phyloP scores from a whole-genome alignment of 192 early-diverging fungal species.

The Dissophora ornata region DNA sequence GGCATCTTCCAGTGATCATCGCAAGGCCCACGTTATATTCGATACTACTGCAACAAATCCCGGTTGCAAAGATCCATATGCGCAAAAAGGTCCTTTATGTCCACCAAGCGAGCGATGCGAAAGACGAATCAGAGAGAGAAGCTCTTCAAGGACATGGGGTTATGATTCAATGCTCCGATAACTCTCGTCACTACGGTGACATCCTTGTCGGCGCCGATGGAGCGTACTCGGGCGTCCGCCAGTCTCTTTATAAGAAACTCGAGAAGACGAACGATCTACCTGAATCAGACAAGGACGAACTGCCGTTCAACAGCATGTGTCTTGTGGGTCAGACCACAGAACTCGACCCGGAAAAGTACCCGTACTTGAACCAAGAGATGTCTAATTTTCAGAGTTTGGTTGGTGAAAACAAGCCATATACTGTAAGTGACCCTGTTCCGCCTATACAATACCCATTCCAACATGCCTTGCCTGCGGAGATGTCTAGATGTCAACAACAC shows the following conservation, averaged over 20 bases:
- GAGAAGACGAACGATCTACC: background rate
- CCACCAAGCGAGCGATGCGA: background rate
- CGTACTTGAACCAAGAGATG: slow-evolving; percentile 1
- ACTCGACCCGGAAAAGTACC: slow-evolving; percentile 12
- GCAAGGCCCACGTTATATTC: background rate
- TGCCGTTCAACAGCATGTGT: slow-evolving; percentile 2
- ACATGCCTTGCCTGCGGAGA: too few species aligned
- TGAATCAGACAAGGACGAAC: background rate
- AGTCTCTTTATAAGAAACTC: slow-evolving; percentile 7
- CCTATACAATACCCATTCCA: too few species aligned
- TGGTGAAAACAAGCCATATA: slow-evolving; percentile 12
- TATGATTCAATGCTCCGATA: slow-evolving; percentile 5
- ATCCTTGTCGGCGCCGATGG: slow-evolving; percentile 23
- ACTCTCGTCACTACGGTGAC: slow-evolving; percentile 1
- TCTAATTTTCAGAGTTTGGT: background rate
- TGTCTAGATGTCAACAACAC: background rate
- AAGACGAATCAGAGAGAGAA: background rate
- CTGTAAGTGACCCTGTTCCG: slow-evolving; percentile 5
- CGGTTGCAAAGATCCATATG: background rate
- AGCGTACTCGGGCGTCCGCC: too few species aligned
- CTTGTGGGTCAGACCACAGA: slow-evolving; percentile 16
- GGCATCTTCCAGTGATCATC: background rate
- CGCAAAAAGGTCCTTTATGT: slow-evolving; percentile 2
- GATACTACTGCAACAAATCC: slow-evolving; percentile 2
- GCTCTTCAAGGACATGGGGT: background rate